Conservation (phyloP, 495 filamentous ascomycete species). For the Aspergillus asperescens region DNA sequence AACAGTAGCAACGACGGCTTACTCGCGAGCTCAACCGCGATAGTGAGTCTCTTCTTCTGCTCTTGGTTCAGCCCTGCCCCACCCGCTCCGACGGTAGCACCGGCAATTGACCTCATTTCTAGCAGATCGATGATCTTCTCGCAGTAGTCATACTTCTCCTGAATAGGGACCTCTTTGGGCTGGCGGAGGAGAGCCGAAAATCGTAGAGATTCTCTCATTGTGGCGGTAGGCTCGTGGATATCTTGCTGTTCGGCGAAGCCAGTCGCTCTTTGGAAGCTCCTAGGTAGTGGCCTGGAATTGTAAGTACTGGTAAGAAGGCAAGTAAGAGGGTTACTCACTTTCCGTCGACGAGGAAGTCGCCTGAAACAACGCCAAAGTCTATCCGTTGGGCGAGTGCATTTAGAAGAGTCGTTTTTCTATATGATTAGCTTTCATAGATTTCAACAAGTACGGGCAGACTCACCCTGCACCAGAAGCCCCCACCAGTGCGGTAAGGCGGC, state of each 20-base stretch:
- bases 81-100: constrained; percentile 49
- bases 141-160: constrained; percentile 61
- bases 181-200: constrained; percentile 59
- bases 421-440: constrained; percentile 1
- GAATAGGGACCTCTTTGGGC: constrained; percentile 46
- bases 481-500: constrained; percentile 67
- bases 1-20: constrained; percentile 67
- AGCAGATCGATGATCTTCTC: constrained; percentile 55
- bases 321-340: constrained; percentile 22
- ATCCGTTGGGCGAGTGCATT: constrained; percentile 52
- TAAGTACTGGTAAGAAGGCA: constrained; percentile 7
- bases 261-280: constrained; percentile 46
- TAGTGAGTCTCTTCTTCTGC: constrained; percentile 60
- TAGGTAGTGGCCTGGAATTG: constrained; percentile 34
- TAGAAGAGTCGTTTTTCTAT: constrained; percentile 51
- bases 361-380: constrained; percentile 48
- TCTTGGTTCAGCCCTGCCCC: constrained; percentile 55
- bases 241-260: constrained; percentile 63
- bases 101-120: constrained; percentile 55
- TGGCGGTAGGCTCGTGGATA: constrained; percentile 56
- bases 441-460: constrained; percentile 4
- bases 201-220: constrained; percentile 55
- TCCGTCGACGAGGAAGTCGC: constrained; percentile 52
- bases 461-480: constrained; percentile 60
- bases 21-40: constrained; percentile 63